Conservation (phyloP, 768 basidiomycete species). For the Pulveroboletus sp. region DNA sequence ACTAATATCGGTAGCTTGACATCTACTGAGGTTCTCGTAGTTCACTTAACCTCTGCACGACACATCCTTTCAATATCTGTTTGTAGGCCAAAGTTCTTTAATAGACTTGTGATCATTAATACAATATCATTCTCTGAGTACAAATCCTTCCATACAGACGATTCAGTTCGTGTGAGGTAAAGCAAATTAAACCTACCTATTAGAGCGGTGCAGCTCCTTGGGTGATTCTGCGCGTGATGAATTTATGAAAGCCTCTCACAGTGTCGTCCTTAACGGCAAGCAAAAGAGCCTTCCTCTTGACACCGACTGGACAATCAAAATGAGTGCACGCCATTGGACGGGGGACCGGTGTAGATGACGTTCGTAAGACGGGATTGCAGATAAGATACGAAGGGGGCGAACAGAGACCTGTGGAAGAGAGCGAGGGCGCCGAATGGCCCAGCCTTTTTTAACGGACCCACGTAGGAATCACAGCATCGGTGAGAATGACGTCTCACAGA, state of each 20-base stretch:
- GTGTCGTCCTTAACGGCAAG: slow-evolving; percentile 16
- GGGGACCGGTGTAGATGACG: background rate
- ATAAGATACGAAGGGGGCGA: slow-evolving; percentile 11
- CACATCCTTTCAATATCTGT: no score
- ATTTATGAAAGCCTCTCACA: background rate
- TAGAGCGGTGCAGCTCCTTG: slow-evolving; percentile 5
- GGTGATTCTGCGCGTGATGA: slow-evolving; percentile 16
- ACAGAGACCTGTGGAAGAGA: background rate
- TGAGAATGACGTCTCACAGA: background rate
- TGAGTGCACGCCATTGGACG: slow-evolving; percentile 5
- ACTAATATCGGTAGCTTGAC: no score
- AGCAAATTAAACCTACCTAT: slow-evolving; percentile 16
- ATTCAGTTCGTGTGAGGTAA: background rate
- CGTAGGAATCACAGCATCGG: slow-evolving; percentile 13
- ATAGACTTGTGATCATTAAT: slow-evolving; percentile 31
- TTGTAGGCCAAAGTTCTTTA: slow-evolving; percentile 37
- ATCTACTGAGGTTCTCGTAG: no score
- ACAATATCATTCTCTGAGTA: slow-evolving; percentile 39
- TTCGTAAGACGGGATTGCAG: background rate
- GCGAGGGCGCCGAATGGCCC: no score
- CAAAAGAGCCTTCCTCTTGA: slow-evolving; percentile 21
- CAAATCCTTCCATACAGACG: slow-evolving; percentile 30
- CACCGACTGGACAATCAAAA: background rate
- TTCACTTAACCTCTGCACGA: no score
- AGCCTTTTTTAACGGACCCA: background rate